Evolutionary conservation across 2,329 filamentous ascomycete genomes (phyloP), one percentile per base, ranked within the genome.

Genomic region (Calonectria naviculata): DNA sequence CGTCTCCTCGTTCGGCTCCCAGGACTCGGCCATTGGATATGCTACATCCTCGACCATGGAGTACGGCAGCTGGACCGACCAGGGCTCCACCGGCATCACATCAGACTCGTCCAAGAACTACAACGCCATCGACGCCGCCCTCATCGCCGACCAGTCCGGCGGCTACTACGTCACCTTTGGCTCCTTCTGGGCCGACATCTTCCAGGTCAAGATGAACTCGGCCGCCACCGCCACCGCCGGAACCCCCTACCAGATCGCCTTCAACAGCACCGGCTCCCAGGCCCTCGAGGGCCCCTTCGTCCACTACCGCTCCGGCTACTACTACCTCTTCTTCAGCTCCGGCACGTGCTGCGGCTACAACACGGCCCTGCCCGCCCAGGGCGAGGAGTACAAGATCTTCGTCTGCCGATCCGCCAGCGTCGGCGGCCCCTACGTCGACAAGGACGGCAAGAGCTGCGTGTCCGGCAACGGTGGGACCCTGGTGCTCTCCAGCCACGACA

Each of bases 151-250:
- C 41, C 81, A 80, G 12, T 80, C 70, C 17, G 71, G 71, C 19
- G 73, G 74, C 3, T 87, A 87, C 74, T 86, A 86, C 68, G 81
- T 92, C 78, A 89, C 86, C 71, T 94, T 93, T 73, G 92, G 92
- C 28, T 92, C 90, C 15, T 94, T 93, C 86, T 94, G 91, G 91
- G 80, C 83, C 8, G 88, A 91, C 77, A 86, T 94, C 70, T 92
- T 89, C 82, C 89, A 90, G 77, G 89, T 90, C 1, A 78, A 84
- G 41, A 86, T 93, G 80, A 78, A 75, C 41, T 78, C 78, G 36
- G 75, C 79, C 2, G 78, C 80, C 9, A 82, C 79, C 15, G 80
- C 78, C 26, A 76, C 76, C 4, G 70, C 78, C 3, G 74, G 78
- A 5, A 68, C 63, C 10, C 71, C 78, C 1, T 78, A 85, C 68